Base-by-base conservation (phyloP, 2,329 filamentous ascomycete genomes). In the Claviceps sp. region DNA sequence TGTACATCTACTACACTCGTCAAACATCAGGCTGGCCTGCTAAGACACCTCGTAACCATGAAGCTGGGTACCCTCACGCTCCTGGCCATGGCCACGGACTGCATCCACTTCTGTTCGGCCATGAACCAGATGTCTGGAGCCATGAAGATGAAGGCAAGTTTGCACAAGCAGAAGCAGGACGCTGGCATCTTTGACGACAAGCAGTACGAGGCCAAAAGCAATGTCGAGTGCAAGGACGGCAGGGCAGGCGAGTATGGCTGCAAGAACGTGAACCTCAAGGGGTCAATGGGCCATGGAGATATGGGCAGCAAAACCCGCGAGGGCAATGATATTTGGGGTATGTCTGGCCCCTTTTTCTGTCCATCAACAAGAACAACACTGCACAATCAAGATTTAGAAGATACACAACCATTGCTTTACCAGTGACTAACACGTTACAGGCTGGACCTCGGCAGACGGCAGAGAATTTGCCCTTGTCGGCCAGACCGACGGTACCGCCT, bases 401-500 rank as follows among this genome's bases (percentile, higher is more conserved):
- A 30, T 30, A 30, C 26, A 30, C 26, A 30, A 30, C 26, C 26
- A 30, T 30, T 9, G 8, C 8, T 30, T 30, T 30, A 30, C 26
- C 26, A 3, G 9, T 30, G 2, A 30, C 26, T 30, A 9, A 30
- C 26, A 9, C 26, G 1, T 30, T 24, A 45, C 34, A 55, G 55
- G 52, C 26, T 57, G 55, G 55, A 57, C 55, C 6, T 54, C 54
- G 8, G 45, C 44, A 8, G 50, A 48, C 4, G 73, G 72, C 42
- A 67, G 71, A 13, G 72, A 76, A 59, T 73, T 74, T 53, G 69
- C 64, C 41, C 65, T 69, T 36, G 62, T 74, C 22, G 72, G 70
- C 20, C 71, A 74, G 56, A 64, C 63, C n/a, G 71, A 75, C 52
- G 73, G 73, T 45, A 70, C 71, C 1, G 70, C 70, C 4, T 75